Conservation (phyloP, 2,329 filamentous ascomycete genomes). For the Ascochyta clinopodiicola region DNA sequence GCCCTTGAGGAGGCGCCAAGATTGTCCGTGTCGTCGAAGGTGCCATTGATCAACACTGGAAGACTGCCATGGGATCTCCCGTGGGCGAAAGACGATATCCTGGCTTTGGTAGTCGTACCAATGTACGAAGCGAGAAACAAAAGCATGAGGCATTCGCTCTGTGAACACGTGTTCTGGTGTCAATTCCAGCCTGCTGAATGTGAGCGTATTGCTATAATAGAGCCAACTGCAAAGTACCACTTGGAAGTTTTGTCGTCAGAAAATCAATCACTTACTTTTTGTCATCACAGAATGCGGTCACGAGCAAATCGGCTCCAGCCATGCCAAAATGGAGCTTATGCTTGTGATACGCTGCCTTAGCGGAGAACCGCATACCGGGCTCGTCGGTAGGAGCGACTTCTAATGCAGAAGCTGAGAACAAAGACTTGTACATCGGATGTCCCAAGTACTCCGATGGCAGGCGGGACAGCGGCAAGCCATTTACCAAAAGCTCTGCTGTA, state of each 20-base stretch:
- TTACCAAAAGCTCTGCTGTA: conserved; percentile 59
- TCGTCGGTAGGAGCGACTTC: conserved; percentile 53
- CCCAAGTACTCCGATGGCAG: conserved; percentile 56
- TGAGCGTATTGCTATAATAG: neutral
- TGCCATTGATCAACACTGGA: conserved; percentile 17
- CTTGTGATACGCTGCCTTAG: conserved; percentile 30
- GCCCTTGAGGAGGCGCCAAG: conserved; percentile 25
- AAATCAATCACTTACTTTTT: conserved; percentile 6
- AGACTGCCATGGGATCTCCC: conserved; percentile 12
- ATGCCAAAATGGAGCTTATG: conserved; percentile 49
- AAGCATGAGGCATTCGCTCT: conserved; percentile 39
- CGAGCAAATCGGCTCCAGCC: conserved; percentile 27
- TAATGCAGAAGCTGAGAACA: conserved; percentile 54
- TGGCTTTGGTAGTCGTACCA: conserved; percentile 30
- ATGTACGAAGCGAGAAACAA: conserved; percentile 32
- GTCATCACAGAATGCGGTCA: conserved; percentile 22
- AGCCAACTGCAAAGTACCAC: neutral
- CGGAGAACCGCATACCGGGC: conserved; percentile 53
- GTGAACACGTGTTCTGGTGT: conserved; percentile 44
- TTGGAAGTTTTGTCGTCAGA: neutral
- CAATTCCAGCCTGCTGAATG: conserved; percentile 31
- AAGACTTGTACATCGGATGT: conserved; percentile 48
- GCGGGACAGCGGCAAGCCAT: conserved; percentile 57
- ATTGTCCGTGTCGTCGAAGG: conserved; percentile 14
- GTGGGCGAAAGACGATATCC: conserved; percentile 21